phyloP scores from a whole-genome alignment of 2,329 filamentous ascomycete genomes.

The Chrysoporthe deuterocubensis region DNA sequence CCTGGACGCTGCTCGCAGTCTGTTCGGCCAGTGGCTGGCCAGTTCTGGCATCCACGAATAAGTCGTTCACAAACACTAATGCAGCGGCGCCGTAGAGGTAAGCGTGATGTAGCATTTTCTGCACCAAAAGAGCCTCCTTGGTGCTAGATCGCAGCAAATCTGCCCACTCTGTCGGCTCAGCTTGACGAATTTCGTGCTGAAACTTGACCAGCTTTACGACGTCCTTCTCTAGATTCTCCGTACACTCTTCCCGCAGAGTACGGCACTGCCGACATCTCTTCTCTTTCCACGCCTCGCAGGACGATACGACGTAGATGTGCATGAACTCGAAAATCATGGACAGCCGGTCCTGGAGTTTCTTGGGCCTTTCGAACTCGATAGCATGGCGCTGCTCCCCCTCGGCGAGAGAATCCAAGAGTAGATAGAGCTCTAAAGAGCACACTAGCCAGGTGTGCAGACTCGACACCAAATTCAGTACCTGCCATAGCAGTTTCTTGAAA shows the following conservation, averaged over 20 bases:
- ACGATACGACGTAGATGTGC: not conserved
- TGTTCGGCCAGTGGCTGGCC: no score
- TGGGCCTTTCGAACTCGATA: not conserved
- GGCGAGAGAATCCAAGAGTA: not conserved
- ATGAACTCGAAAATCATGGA: not conserved
- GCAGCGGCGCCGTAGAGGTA: not conserved
- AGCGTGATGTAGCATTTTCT: not conserved
- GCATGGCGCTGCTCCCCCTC: not conserved
- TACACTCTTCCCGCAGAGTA: not conserved
- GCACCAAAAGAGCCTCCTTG: not conserved
- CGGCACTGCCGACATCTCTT: not conserved
- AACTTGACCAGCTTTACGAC: not conserved
- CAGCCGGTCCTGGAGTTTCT: not conserved
- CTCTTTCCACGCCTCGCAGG: not conserved
- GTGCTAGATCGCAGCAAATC: not conserved
- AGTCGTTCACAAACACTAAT: not conserved
- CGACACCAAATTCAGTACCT: not conserved
- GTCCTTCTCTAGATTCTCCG: not conserved
- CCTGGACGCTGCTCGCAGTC: not conserved
- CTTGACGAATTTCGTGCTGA: not conserved
- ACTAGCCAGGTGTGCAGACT: not conserved
- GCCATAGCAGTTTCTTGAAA: not conserved
- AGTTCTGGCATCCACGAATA: not conserved
- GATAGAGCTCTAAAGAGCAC: not conserved
- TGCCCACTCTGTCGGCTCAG: not conserved